Evolutionary conservation across 169 alveolate species (phyloP).

Genomic region (Theileria annulata): DNA sequence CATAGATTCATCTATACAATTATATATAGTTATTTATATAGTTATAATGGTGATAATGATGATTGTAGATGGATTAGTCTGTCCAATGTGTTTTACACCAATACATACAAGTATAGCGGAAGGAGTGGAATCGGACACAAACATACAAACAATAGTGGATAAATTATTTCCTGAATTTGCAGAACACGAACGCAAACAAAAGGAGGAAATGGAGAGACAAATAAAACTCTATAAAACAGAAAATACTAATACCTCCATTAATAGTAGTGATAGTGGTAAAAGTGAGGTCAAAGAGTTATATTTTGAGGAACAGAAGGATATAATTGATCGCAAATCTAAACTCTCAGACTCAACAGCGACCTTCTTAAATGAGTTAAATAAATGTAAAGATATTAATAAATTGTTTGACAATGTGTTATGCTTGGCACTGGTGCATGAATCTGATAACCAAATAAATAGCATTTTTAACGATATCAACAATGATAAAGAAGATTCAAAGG

Average conservation of each 20-base stretch:
- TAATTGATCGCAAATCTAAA: background rate
- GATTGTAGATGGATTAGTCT: slow-evolving; percentile 30
- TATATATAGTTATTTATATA: background rate
- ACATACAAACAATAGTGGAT: slow-evolving; percentile 56
- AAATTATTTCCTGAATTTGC: slow-evolving; percentile 42
- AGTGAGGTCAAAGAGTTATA: background rate
- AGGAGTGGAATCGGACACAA: slow-evolving; percentile 41
- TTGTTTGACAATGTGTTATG: slow-evolving; percentile 19
- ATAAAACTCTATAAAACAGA: slow-evolving; percentile 14
- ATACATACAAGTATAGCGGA: slow-evolving; percentile 24
- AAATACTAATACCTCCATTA: background rate
- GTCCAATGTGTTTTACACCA: slow-evolving; percentile 35
- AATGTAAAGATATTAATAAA: background rate
- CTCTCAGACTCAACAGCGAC: slow-evolving; percentile 8
- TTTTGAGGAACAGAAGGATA: background rate
- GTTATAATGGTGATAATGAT: background rate
- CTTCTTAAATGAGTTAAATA: background rate
- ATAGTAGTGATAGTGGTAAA: no score
- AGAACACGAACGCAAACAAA: slow-evolving; percentile 11
- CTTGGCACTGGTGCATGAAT: slow-evolving; percentile 35
- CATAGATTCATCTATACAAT: background rate
- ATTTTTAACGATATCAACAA: background rate
- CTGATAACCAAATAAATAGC: slow-evolving; percentile 2
- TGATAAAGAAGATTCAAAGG: background rate
- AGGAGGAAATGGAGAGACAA: background rate